These are phyloP conservation scores for Xylariaceae sp. DNA, from an alignment of 2,329 filamentous ascomycete genomes.

Conservation along the genomic window DNA sequence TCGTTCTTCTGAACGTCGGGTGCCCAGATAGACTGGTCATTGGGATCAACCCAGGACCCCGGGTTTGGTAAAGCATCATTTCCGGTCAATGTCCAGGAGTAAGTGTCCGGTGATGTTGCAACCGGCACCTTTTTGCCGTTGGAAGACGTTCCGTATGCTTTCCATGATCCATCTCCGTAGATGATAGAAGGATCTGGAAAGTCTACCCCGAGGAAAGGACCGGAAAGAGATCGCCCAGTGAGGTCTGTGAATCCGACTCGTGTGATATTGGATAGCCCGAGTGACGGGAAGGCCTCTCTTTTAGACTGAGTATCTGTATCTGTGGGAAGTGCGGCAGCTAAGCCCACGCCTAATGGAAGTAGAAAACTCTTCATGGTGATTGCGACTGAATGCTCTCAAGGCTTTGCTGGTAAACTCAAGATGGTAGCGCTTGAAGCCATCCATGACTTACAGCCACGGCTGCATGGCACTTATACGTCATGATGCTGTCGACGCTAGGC, in stretches of 20 bases:
- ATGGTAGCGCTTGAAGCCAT: no score
- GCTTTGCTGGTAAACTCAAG: no score
- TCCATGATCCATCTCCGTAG: constrained; percentile 29
- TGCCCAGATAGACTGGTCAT: constrained; percentile 25
- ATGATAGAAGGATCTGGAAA: constrained; percentile 30
- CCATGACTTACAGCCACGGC: no score
- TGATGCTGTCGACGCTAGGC: no score
- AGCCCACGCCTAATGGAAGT: background rate
- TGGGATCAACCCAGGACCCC: constrained; percentile 26
- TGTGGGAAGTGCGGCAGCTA: background rate
- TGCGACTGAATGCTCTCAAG: no score
- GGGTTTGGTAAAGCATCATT: constrained; percentile 26
- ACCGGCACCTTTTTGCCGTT: constrained; percentile 26
- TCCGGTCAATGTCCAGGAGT: background rate
- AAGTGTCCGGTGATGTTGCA: constrained; percentile 25
- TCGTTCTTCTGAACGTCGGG: constrained; percentile 32
- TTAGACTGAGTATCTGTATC: constrained; percentile 1
- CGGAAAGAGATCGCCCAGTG: constrained; percentile 7
- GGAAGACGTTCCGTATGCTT: constrained; percentile 28
- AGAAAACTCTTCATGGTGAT: background rate
- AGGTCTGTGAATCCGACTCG: background rate
- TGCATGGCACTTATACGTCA: no score
- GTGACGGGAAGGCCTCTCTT: constrained; percentile 7
- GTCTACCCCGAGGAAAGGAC: constrained; percentile 21
- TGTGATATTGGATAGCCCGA: constrained; percentile 26